Evolutionary conservation across 306 rosid species (phyloP), one percentile per base, ranked within the genome.

Genomic region (Alnus rubra): DNA sequence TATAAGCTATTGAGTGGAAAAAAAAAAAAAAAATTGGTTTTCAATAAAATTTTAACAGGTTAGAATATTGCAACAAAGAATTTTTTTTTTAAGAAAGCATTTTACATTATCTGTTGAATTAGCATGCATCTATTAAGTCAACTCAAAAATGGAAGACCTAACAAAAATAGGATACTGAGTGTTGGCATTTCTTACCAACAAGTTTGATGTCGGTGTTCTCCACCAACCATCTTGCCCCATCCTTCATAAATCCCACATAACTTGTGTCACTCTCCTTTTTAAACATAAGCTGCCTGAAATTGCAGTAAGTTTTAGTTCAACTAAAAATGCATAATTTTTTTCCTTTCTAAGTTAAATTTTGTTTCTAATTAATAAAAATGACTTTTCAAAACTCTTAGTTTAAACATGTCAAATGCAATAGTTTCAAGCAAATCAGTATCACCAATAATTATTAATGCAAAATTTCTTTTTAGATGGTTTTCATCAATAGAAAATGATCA

Each of bases 221-320:
- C 82, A 86, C 97, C 74, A 94, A 89, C 98, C 98, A 94, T 53
- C 86, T 84, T 48, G 98, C 97, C 71, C 98, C 98, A 77, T 94
- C 98, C 81, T 16, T 87, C 51, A 85, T 82, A 83, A 94, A 94
- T 76, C 91, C 98, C 64, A 87, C 89, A 71, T 90, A 94, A 83
- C 93, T 92, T 74, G 86, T 0, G 79, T 90, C 97, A 9, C 75
- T 88, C 72, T 88, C 91, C 87, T 90, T 92, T 78, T 84, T 76
- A 79, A 85, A 94, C 98, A 94, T 94, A 6, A 94, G 96, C 81
- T 82, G 84, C 86, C 98, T 92, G 88, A 87, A 64, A 88, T 48
- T 75, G 58, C 54, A 86, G 80, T 23, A 74, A 62, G 60, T 49
- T 77, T 65, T 63, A 83, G 88, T 56, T 75, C 76, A 70, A 8